Evolutionary conservation across 2,329 filamentous ascomycete genomes (phyloP).

Genomic region (Diaporthe sp.): DNA sequence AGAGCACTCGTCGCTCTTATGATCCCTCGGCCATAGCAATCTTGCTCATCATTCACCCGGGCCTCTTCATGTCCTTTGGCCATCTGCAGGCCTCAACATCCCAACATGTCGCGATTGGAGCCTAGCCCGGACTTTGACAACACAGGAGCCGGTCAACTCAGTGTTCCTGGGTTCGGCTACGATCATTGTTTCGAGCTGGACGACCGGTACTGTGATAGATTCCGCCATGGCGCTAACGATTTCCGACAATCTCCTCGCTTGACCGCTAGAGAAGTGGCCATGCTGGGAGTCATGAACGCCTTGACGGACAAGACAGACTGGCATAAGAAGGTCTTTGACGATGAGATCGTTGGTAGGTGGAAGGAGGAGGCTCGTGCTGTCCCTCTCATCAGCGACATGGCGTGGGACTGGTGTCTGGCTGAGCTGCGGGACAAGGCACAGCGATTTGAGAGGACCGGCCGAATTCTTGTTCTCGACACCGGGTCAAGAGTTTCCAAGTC

Average conservation of each 20-base stretch:
- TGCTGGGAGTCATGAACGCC: constrained; percentile 20
- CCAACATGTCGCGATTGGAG: background rate
- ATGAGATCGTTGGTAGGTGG: constrained; percentile 43
- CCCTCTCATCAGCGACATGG: constrained; percentile 2
- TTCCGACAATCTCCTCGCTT: background rate
- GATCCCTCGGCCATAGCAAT: too few relatives aligned
- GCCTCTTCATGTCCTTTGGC: background rate
- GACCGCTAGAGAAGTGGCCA: constrained; percentile 16
- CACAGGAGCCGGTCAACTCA: background rate
- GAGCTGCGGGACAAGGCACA: constrained; percentile 25
- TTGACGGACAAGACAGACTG: constrained; percentile 40
- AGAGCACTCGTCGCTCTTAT: background rate
- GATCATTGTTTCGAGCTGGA: background rate
- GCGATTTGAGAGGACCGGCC: constrained; percentile 33
- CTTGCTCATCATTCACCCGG: background rate
- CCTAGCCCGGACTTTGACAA: constrained; percentile 3
- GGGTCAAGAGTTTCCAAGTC: constrained; percentile 57
- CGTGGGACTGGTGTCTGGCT: constrained; percentile 1
- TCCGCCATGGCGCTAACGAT: background rate
- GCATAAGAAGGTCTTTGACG: constrained; percentile 44
- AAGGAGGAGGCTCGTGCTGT: constrained; percentile 39
- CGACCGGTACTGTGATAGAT: background rate
- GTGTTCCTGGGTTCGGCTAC: background rate
- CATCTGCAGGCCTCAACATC: background rate
- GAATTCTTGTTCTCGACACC: constrained; percentile 32